These are phyloP conservation scores for Lichtheimia hyalospora DNA, from an alignment of 371 early-diverging fungal species.

Conservation along the genomic window DNA sequence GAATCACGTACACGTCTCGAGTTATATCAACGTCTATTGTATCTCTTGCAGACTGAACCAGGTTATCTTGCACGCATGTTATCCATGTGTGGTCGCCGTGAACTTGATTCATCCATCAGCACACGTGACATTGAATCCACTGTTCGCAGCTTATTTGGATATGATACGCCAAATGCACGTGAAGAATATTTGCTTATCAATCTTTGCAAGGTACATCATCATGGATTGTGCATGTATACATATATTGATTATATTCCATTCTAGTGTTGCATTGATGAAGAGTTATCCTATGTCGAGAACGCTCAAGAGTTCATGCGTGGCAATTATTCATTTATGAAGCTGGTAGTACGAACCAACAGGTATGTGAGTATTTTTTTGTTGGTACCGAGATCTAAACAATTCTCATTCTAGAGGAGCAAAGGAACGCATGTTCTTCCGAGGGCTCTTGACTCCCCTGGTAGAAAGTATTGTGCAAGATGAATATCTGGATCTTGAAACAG, in stretches of 20 bases:
- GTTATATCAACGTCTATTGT: slow-evolving; percentile 91
- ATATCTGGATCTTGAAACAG: slow-evolving; percentile 86
- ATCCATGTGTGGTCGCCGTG: slow-evolving; percentile 68
- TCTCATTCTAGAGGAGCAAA: slow-evolving; percentile 78
- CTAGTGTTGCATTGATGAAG: slow-evolving; percentile 86
- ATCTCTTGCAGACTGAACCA: slow-evolving; percentile 96
- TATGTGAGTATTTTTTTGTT: slow-evolving; percentile 9
- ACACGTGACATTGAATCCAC: slow-evolving; percentile 83
- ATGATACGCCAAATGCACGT: slow-evolving; percentile 91
- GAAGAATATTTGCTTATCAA: slow-evolving; percentile 97
- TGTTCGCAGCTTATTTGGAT: slow-evolving; percentile 93
- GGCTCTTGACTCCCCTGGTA: slow-evolving; percentile 81
- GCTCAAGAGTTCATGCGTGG: slow-evolving; percentile 91
- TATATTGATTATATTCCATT: slow-evolving; percentile 53
- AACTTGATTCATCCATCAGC: slow-evolving; percentile 42
- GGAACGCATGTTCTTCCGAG: slow-evolving; percentile 89
- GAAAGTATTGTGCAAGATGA: slow-evolving; percentile 74
- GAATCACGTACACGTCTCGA: slow-evolving; percentile 75
- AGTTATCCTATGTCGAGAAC: slow-evolving; percentile 78
- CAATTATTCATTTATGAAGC: slow-evolving; percentile 94
- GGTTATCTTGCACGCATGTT: slow-evolving; percentile 85
- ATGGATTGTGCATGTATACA: slow-evolving; percentile 11
- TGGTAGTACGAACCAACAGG: slow-evolving; percentile 91
- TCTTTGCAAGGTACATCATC: slow-evolving; percentile 76
- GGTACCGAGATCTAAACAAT: neutral